Conservation (phyloP, 176 grass and related monocot genomes). For the Stipa capillata region DNA sequence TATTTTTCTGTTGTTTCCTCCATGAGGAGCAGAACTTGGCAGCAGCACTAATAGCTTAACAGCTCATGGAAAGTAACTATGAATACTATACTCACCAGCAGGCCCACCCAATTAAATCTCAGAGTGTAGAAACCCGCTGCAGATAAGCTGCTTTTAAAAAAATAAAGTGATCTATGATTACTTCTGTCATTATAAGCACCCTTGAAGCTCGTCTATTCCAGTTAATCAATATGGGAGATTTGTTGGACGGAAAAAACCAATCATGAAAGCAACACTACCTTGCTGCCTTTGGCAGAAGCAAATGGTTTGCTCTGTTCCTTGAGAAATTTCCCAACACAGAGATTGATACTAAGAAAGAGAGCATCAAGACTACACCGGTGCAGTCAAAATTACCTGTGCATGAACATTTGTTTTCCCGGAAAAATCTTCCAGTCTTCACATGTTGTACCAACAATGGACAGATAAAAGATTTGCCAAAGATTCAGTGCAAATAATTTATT, state of each 20-base stretch:
- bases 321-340: background rate
- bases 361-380: conserved; percentile 11
- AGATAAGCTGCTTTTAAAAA: conserved; percentile 27
- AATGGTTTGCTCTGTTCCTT: background rate
- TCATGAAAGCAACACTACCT: conserved; percentile 12
- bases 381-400: conserved; percentile 18
- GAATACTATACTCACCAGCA: conserved; percentile 25
- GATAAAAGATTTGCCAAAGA: conserved; percentile 11
- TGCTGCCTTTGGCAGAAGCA: conserved; percentile 1
- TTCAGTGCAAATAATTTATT: background rate
- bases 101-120: conserved; percentile 22
- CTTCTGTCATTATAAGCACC: conserved; percentile 3
- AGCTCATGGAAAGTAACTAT: conserved; percentile 3
- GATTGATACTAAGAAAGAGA: background rate
- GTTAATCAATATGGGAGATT: background rate
- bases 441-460: background rate
- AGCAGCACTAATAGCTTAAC: conserved; percentile 7
- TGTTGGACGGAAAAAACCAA: background rate
- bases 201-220: conserved; percentile 10
- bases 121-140: conserved; percentile 9
- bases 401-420: conserved; percentile 13
- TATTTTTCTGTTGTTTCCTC: conserved; percentile 3
- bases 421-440: conserved; percentile 15
- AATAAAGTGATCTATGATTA: background rate
- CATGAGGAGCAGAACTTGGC: conserved; percentile 2